These are phyloP conservation scores for Pythium dissimile DNA, from an alignment of 352 stramenopile genomes.

Conservation along the genomic window DNA sequence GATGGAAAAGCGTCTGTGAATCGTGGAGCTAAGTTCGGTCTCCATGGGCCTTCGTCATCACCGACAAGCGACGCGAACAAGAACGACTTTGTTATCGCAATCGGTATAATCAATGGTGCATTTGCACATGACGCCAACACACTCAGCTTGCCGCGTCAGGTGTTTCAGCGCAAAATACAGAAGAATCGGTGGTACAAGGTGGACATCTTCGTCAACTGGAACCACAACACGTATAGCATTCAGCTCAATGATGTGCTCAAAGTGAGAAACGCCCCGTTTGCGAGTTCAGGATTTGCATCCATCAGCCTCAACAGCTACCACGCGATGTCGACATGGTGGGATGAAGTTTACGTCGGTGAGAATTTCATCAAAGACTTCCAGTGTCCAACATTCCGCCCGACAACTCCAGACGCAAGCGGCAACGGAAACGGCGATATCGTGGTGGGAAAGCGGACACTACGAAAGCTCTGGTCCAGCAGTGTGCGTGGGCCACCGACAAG, in stretches of 20 bases:
- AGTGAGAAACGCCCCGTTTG: conserved; percentile 58
- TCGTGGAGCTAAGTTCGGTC: conserved; percentile 61
- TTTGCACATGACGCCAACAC: conserved; percentile 77
- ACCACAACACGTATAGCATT: conserved; percentile 73
- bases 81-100: conserved; percentile 58
- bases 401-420: conserved; percentile 8
- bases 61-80: conserved; percentile 15
- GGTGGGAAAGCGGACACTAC: conserved; percentile 39
- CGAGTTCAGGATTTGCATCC: conserved; percentile 29
- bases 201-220: conserved; percentile 91
- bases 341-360: conserved; percentile 94
- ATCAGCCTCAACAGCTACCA: conserved; percentile 86
- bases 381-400: conserved; percentile 58
- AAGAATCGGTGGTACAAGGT: conserved; percentile 93
- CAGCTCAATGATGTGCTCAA: conserved; percentile 90
- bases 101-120: conserved; percentile 57
- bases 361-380: conserved; percentile 90
- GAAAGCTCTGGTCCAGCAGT: conserved; percentile 49
- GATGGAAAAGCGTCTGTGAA: conserved; percentile 41
- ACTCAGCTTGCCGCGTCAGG: conserved; percentile 44
- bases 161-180: conserved; percentile 54
- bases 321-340: conserved; percentile 88
- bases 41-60: conserved; percentile 16
- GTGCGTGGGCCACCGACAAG: conserved; percentile 33
- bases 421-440: conserved; percentile 31